Base-by-base conservation (phyloP, 305 asterid species). In the Fraxinus angustifolia region DNA sequence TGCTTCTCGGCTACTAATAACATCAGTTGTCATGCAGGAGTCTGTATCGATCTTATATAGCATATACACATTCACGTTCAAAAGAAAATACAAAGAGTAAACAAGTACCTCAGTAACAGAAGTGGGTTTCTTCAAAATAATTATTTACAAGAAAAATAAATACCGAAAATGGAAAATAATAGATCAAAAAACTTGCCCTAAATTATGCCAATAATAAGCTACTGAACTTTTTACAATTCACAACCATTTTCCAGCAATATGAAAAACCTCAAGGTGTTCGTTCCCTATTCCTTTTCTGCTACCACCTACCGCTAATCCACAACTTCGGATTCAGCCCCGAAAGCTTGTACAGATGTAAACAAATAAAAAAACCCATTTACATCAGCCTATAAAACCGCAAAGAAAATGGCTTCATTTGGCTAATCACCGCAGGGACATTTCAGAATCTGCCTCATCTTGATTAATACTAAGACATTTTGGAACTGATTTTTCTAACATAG, bases 401-500 rank as follows among this genome's bases (percentile, higher is more conserved):
- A 73, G 79, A 71, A 73, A 85, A 78, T 50, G 78, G 84, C 73
- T 84, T 70, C 73, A 77, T 60, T 67, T 81, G 76, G 81, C 65
- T 48, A 19, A 75, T 79, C 87, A 89, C 82, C 79, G 87, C 82
- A 75, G 48, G 34, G 86, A 79, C 73, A 40, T 79, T 60, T 88
- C 90, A 19, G 87, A 75, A 79, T 80, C 90, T 12, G 84, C 86
- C 70, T 86, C 91, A 19, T 87, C 92, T 6, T 81, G 90, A 58
- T 85, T 84, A 65, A 92, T 83, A 17, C 92, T 86, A 79, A 91
- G 85, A 86, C 95, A 87, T 80, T 88, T 87, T 10, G 97, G 97
- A 80, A 96, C 95, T 84, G 82, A 56, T 85, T 91, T 96, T 85
- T 90, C 97, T 73, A 96, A 85, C 98, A 94, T 94, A 40, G 93